phyloP scores from a whole-genome alignment of 257 asterid genomes.

The Solanum clarkiae region DNA sequence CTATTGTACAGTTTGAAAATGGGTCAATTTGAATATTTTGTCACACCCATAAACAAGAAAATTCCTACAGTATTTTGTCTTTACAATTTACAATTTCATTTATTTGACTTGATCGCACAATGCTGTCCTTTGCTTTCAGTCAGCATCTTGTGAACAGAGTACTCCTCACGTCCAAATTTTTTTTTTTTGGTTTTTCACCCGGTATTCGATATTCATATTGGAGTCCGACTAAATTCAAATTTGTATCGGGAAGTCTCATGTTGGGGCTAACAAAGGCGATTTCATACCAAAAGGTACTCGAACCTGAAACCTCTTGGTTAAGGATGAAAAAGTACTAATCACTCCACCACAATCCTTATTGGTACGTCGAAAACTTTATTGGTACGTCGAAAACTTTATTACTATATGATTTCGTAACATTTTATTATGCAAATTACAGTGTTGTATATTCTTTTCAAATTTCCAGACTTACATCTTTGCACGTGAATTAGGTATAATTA shows the following conservation, averaged over 20 bases:
- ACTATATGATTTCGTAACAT: background rate
- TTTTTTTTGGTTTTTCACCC: background rate
- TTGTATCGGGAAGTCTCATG: fast-evolving
- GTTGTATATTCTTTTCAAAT: background rate
- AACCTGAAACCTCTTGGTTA: too few species aligned
- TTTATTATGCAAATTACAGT: background rate
- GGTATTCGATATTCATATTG: too few species aligned
- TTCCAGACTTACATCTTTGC: background rate
- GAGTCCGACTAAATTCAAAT: too few species aligned
- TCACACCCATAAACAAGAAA: background rate
- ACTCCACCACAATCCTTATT: too few species aligned
- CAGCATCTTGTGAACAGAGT: background rate
- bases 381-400: background rate
- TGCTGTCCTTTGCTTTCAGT: background rate
- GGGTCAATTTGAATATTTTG: background rate
- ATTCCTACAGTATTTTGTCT: background rate
- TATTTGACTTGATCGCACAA: background rate
- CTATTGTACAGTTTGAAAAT: background rate
- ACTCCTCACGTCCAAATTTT: background rate
- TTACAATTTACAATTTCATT: background rate
- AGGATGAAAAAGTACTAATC: too few species aligned
- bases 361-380: background rate
- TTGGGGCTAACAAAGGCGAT: too few species aligned
- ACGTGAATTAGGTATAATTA: background rate
- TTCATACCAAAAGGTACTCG: fast-evolving